Base-by-base conservation (phyloP, 192 early-diverging fungal genomes). In the Backusella luteola region DNA sequence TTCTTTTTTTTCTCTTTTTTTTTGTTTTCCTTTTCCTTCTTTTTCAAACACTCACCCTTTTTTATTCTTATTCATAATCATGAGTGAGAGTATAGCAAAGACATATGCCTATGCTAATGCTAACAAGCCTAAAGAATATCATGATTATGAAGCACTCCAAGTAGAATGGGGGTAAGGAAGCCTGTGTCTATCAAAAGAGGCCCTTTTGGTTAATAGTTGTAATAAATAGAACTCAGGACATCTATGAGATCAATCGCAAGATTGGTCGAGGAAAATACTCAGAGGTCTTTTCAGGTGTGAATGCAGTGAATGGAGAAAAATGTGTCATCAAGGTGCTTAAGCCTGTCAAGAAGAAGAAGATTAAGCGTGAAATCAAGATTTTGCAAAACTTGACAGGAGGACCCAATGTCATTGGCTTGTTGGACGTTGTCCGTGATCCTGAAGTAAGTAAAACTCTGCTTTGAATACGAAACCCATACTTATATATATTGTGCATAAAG, bases 341-440 rank as follows among this genome's bases (percentile, higher is more conserved):
- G 89, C 98, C 98, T 11, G 96, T 99, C 78, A 99, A 99, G 88
- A 99, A 99, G 92, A 98, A 98, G 92, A 99, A 99, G 90, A 99
- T 99, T 82, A 98, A 98, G 90, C 90, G 98, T 71, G 98, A 99
- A 84, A 97, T 99, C 84, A 98, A 98, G 84, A 98, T 99, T 70
- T 88, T 99, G 76, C 98, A 99, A 84, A 99, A 98, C 83, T 87
- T 99, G 39, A 89, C 91, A 52, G 96, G 96, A 46, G 98, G 98
- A 4, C 91, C 93, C 23, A 99, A 99, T 82, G 91, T 99, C 49
- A 90, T 99, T 81, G 90, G 89, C 71, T 89, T 99, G 66, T 88
- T 94, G 72, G 97, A 99, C 79, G 90, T 99, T 69, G 98, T 99
- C 29, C 86, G 96, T 76, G 98, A 99, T 81, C 96, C 96, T 46